A percentile compares a stretch with the other conserved stretches of the same genome.
Evolutionary conservation across 768 basidiomycete genomes (phyloP).

Genomic region (Agrocybe chaxingu): DNA sequence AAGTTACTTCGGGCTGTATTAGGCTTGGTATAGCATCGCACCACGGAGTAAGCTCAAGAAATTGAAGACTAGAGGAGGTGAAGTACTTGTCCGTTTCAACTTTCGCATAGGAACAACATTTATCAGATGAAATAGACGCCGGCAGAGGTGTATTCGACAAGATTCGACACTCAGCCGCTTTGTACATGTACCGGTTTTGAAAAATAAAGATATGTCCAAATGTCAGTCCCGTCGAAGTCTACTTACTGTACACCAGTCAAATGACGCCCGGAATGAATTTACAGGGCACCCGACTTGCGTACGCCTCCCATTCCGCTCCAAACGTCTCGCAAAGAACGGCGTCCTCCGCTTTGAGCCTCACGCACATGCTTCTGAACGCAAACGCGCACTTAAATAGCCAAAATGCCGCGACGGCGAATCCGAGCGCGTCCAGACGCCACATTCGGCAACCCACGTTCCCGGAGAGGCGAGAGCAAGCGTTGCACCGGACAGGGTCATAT

Average conservation of each 20-base stretch:
- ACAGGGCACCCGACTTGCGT: conserved; percentile 32
- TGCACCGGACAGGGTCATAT: conserved; percentile 31
- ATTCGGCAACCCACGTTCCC: conserved; percentile 27
- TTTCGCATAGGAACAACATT: too few species aligned
- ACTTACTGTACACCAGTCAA: conserved; percentile 4
- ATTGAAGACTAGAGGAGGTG: too few species aligned
- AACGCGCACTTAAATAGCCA: conserved; percentile 33
- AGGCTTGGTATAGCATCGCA: too few species aligned
- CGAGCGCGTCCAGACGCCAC: conserved; percentile 21
- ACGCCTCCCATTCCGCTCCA: conserved; percentile 33
- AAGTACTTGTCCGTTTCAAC: too few species aligned
- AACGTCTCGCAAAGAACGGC: conserved; percentile 30
- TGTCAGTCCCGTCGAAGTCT: neutral
- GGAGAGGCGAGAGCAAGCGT: conserved; percentile 28
- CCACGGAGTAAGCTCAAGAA: too few species aligned
- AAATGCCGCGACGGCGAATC: conserved; percentile 17
- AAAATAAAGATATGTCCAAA: too few species aligned
- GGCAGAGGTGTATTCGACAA: too few species aligned
- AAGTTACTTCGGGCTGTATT: too few species aligned
- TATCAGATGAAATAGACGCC: too few species aligned
- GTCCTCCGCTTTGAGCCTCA: conserved; percentile 33
- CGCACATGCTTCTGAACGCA: conserved; percentile 29
- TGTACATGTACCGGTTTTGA: too few species aligned
- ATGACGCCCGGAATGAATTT: conserved; percentile 36
- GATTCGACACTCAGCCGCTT: too few species aligned